Conservation (phyloP, 176 grass and related monocot species). For the Pontederia crassipes region DNA sequence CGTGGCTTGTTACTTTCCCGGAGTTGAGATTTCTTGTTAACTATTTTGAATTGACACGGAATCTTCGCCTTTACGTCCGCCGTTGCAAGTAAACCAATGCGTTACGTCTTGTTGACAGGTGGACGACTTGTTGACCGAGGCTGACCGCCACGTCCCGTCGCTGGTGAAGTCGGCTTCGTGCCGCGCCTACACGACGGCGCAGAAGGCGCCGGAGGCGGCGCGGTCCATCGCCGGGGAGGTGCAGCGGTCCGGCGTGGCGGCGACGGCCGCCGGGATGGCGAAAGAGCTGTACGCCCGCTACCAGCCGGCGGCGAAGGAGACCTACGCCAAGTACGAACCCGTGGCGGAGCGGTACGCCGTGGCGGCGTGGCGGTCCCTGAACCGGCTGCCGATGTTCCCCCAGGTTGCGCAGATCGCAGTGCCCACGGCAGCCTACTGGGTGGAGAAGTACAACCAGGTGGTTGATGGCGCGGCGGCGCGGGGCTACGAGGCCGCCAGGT, state of each 20-base stretch:
- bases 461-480: slow-evolving; percentile 13
- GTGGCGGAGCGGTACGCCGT: slow-evolving; percentile 61
- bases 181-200: slow-evolving; percentile 25
- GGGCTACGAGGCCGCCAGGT: slow-evolving; percentile 23
- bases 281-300: slow-evolving; percentile 15
- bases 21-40: neutral
- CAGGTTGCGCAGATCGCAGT: slow-evolving; percentile 53
- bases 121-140: slow-evolving; percentile 29
- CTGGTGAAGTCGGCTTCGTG: slow-evolving; percentile 29
- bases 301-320: slow-evolving; percentile 37
- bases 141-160: slow-evolving; percentile 41
- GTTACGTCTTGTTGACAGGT: slow-evolving; percentile 30
- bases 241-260: slow-evolving; percentile 30
- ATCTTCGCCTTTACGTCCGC: neutral
- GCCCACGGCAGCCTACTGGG: slow-evolving; percentile 50
- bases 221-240: slow-evolving; percentile 34
- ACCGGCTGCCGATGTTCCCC: slow-evolving; percentile 60
- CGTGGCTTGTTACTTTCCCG: no score
- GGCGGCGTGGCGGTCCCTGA: slow-evolving; percentile 61
- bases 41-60: neutral
- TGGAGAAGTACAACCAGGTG: slow-evolving; percentile 68
- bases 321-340: slow-evolving; percentile 59
- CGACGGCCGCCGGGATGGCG: slow-evolving; percentile 15
- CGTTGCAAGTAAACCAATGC: neutral
- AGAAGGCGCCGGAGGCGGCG: slow-evolving; percentile 29